Conservation (phyloP, 306 rosid genomes). For the Rosa lucieae region DNA sequence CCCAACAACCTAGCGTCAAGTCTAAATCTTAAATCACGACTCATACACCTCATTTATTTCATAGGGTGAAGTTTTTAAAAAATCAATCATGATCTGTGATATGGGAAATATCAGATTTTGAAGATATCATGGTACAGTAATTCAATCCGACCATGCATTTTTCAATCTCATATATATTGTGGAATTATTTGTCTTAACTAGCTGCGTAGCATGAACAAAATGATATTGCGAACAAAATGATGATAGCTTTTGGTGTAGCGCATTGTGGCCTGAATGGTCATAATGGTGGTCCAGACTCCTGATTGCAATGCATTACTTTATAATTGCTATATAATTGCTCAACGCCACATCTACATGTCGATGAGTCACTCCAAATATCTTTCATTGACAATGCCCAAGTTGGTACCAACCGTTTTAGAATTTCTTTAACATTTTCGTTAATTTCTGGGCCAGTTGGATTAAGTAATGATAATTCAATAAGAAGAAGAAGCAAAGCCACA, state of each 20-base stretch:
- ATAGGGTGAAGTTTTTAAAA: no score
- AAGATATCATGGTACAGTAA: no score
- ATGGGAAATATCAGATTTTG: no score
- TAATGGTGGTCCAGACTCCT: not conserved
- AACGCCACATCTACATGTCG: not conserved
- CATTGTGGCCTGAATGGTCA: not conserved
- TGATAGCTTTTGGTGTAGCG: not conserved
- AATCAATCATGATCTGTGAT: no score
- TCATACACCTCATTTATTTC: no score
- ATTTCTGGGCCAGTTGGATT: not conserved
- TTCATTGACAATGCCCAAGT: not conserved
- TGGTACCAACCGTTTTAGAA: not conserved
- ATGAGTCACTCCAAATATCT: conserved; percentile 11
- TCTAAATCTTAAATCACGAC: no score
- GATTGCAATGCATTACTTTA: not conserved
- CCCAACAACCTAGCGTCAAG: no score
- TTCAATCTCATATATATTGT: not conserved
- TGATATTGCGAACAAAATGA: not conserved
- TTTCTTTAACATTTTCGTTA: not conserved
- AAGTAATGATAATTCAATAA: not conserved
- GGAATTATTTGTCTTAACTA: not conserved
- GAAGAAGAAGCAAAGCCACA: not conserved
- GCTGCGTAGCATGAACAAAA: not conserved
- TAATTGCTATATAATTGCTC: not conserved
- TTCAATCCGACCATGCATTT: no score